phyloP scores from a whole-genome alignment of 306 rosid species.

The Prunus dulcis region DNA sequence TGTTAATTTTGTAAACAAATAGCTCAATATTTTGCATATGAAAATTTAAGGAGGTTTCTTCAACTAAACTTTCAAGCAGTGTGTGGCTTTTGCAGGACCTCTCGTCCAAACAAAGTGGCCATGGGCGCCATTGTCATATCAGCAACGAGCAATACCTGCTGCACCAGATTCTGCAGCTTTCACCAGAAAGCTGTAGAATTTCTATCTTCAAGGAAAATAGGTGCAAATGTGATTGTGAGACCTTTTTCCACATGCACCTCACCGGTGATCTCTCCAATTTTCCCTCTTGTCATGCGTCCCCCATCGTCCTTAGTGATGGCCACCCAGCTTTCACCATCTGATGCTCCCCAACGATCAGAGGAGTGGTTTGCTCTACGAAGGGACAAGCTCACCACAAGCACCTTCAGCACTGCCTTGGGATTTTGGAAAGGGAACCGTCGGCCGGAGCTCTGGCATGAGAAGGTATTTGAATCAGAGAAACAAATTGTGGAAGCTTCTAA shows the following conservation, averaged over 20 bases:
- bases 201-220: conserved; percentile 27
- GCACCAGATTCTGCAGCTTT: conserved; percentile 36
- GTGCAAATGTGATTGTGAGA: conserved; percentile 25
- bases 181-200: conserved; percentile 30
- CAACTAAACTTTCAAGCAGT: conserved; percentile 25
- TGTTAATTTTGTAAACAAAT: neutral
- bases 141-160: conserved; percentile 40
- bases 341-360: conserved; percentile 76
- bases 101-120: conserved; percentile 20
- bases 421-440: conserved; percentile 91
- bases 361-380: conserved; percentile 98
- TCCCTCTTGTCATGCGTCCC: conserved; percentile 27
- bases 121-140: conserved; percentile 32
- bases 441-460: conserved; percentile 78
- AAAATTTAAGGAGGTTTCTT: neutral
- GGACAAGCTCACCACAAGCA: conserved; percentile 87
- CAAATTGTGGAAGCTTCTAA: conserved; percentile 38
- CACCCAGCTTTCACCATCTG: conserved; percentile 36
- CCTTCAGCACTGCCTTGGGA: conserved; percentile 91
- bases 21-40: neutral
- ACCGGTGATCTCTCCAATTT: conserved; percentile 7
- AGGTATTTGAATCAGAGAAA: conserved; percentile 53
- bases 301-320: conserved; percentile 45
- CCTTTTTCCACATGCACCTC: conserved; percentile 34
- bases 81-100: conserved; percentile 36